phyloP scores from a whole-genome alignment of 1,284 basidiomycete species.

The Leccinum laetum region DNA sequence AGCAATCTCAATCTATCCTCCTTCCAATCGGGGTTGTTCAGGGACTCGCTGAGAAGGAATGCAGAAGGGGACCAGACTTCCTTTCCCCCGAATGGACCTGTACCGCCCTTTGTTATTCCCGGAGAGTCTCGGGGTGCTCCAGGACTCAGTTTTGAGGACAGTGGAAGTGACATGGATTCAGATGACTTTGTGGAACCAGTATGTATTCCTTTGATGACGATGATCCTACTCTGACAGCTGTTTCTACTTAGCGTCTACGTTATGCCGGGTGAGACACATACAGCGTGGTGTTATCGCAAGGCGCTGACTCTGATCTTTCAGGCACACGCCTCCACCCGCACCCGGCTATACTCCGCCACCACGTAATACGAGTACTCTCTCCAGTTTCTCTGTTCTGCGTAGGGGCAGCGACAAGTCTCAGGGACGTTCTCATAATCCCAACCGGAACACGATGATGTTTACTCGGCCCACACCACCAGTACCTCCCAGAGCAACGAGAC shows the following conservation, averaged over 20 bases:
- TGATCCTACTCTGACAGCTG: slow-evolving; percentile 7
- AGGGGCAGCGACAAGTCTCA: slow-evolving; percentile 15
- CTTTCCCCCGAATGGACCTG: slow-evolving; percentile 12
- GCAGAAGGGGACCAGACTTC: slow-evolving; percentile 27
- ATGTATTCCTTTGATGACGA: neutral
- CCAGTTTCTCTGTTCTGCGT: slow-evolving; percentile 19
- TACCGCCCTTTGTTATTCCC: slow-evolving; percentile 1
- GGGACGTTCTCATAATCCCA: slow-evolving; percentile 11
- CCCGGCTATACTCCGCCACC: slow-evolving; percentile 27
- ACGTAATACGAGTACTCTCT: slow-evolving; percentile 19
- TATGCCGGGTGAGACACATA: slow-evolving; percentile 23
- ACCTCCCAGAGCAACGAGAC: slow-evolving; percentile 13
- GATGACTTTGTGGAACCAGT: slow-evolving; percentile 22
- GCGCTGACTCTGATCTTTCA: slow-evolving; percentile 13
- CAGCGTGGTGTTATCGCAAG: neutral
- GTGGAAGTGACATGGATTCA: slow-evolving; percentile 31
- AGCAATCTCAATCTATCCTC: slow-evolving; percentile 31
- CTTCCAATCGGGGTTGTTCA: slow-evolving; percentile 34
- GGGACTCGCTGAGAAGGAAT: slow-evolving; percentile 33
- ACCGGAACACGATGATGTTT: slow-evolving; percentile 15
- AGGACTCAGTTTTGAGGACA: slow-evolving; percentile 26
- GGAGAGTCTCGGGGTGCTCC: slow-evolving; percentile 15
- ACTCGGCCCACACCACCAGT: slow-evolving; percentile 10
- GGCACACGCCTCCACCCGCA: slow-evolving; percentile 28
- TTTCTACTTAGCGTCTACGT: slow-evolving; percentile 21